phyloP scores from a whole-genome alignment of 2,329 filamentous ascomycete genomes.

The Ascochyta koolunga region DNA sequence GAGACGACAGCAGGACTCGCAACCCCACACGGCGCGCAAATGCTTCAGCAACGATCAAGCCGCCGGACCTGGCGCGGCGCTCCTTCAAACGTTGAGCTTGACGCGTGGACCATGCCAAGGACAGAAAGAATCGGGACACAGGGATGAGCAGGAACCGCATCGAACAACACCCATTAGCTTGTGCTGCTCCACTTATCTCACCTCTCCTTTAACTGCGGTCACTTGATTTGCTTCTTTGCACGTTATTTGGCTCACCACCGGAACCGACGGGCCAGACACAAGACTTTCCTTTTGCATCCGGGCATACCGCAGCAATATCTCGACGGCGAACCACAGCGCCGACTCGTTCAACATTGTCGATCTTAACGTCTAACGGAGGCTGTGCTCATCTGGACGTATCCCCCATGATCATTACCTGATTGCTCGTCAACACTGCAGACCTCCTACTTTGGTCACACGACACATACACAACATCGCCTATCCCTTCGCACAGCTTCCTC shows the following conservation, averaged over 20 bases:
- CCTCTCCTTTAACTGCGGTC: conserved; percentile 12
- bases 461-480: not conserved
- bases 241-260: not conserved
- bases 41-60: conserved; percentile 3
- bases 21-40: not conserved
- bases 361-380: conserved; percentile 8
- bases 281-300: conserved; percentile 1
- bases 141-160: conserved; percentile 12
- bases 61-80: conserved; percentile 9
- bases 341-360: conserved; percentile 6
- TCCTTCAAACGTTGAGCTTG: conserved; percentile 6
- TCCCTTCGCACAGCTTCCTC: not conserved
- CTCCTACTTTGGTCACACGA: conserved; percentile 5
- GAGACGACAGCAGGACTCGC: not conserved
- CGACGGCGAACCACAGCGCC: conserved; percentile 3
- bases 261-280: not conserved
- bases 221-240: conserved; percentile 1
- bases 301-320: conserved; percentile 6
- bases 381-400: conserved; percentile 9
- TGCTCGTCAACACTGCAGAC: not conserved
- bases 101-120: conserved; percentile 16
- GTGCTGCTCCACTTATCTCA: conserved; percentile 12
- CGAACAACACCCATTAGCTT: conserved; percentile 6
- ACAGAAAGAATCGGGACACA: conserved; percentile 9
- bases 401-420: conserved; percentile 6